Base-by-base conservation (phyloP, 2,329 filamentous ascomycete species). In the Botrytis tulipae region DNA sequence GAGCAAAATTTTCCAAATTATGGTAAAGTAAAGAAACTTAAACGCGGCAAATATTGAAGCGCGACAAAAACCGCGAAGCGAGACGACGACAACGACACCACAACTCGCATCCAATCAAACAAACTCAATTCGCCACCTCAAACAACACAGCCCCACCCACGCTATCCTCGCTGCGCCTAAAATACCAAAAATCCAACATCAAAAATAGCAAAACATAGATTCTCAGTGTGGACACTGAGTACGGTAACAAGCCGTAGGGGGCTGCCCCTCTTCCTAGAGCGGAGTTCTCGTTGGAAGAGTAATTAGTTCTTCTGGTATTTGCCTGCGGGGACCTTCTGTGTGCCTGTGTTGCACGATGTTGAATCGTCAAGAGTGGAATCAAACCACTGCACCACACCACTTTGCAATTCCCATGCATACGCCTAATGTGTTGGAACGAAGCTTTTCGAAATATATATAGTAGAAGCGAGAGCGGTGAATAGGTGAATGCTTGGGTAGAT, bases 61-160 rank as follows among this genome's bases (percentile, higher is more conserved):
- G 46, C 46, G 65, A 54, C 25, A 29, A 54, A 29, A 54, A 9
- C 20, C 32, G 18, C 25, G 57, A 66, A 67, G 65, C 65, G 46
- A 54, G 65, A 29, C 46, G 46, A 67, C 44, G 22, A 40, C 63
- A 37, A 67, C 32, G 32, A 32, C 62, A 66, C 5, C 9, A 35
- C 20, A 44, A 22, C 32, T 20, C 16, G 6, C 6, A 25, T 12
- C 65, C 46, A 54, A 67, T 29, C 25, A 40, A 2, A 79, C 79
- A 54, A 79, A 75, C 35, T 80, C 80, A 29, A 82, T 76, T 71
- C 76, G 80, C 4, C 59, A 67, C 29, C 73, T 75, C 70, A 83
- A 68, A 29, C 73, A 73, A 29, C 82, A 80, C 72, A 84, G 72
- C 74, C 83, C 82, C 57, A 78, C 73, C 82, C 75, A 46, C 44